Conservation (phyloP, 202 grass and related monocot species). For the Musa balbisiana region DNA sequence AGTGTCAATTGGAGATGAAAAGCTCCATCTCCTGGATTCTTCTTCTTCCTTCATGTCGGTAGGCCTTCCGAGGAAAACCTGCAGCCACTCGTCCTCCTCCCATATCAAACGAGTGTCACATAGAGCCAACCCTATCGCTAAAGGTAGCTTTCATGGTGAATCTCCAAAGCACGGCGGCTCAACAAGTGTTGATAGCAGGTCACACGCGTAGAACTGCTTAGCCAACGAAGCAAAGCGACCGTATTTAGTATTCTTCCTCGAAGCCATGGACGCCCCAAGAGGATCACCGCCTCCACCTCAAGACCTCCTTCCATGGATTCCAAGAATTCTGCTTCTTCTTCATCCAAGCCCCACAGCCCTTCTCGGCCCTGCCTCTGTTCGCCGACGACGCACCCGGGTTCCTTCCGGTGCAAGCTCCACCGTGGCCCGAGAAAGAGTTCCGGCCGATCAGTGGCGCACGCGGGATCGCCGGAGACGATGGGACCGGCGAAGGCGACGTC, state of each 20-base stretch:
- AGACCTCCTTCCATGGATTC: not conserved
- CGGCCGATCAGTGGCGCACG: not conserved
- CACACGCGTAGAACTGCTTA: no score
- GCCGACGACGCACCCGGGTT: conserved; percentile 14
- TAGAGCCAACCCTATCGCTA: not conserved
- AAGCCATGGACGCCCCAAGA: no score
- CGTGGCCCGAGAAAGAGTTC: not conserved
- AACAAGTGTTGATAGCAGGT: no score
- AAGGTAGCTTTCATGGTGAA: no score
- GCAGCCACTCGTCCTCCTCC: not conserved
- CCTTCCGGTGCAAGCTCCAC: conserved; percentile 23
- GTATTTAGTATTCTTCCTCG: no score
- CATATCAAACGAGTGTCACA: not conserved
- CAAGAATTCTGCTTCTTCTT: not conserved
- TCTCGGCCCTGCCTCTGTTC: conserved; percentile 12
- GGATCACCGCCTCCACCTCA: no score
- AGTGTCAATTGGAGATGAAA: no score
- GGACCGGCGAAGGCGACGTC: not conserved
- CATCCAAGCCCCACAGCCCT: not conserved
- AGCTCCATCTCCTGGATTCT: not conserved
- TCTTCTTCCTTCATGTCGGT: not conserved
- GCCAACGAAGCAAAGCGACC: no score
- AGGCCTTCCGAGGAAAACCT: no score
- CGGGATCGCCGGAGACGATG: not conserved
- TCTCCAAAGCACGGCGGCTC: no score